Evolutionary conservation across 2,329 filamentous ascomycete genomes (phyloP).

Genomic region (Periconia macrospinosa): DNA sequence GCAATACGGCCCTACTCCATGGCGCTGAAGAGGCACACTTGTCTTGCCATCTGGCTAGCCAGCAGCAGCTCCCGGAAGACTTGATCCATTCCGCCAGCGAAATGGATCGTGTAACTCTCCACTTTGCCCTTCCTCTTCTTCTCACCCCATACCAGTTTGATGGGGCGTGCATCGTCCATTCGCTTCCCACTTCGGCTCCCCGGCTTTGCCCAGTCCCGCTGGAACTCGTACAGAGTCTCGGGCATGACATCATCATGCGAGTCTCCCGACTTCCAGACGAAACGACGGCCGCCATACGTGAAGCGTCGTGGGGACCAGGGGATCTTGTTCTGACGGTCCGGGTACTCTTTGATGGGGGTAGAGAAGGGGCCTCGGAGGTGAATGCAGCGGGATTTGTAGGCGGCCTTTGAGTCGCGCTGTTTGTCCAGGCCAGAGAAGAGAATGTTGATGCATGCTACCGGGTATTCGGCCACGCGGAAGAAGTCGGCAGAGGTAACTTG

Average conservation of each 20-base stretch:
- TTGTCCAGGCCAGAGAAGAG: conserved; percentile 40
- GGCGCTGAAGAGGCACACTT: conserved; percentile 41
- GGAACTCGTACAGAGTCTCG: conserved; percentile 41
- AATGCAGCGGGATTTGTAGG: conserved; percentile 41
- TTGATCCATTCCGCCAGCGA: conserved; percentile 41
- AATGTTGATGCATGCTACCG: conserved; percentile 34
- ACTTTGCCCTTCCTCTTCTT: conserved; percentile 41
- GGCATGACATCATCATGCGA: conserved; percentile 52
- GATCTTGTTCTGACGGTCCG: conserved; percentile 40
- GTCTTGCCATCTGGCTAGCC: conserved; percentile 42
- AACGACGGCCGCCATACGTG: conserved; percentile 39
- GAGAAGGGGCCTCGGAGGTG: conserved; percentile 36
- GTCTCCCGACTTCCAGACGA: conserved; percentile 48
- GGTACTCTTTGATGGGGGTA: conserved; percentile 39
- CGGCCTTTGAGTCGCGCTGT: conserved; percentile 29
- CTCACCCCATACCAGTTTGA: conserved; percentile 40
- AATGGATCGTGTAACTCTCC: conserved; percentile 42
- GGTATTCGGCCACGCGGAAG: conserved; percentile 40
- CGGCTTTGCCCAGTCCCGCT: conserved; percentile 37
- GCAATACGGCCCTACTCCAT: conserved; percentile 24
- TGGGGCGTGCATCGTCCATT: conserved; percentile 34
- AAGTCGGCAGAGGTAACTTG: conserved; percentile 39
- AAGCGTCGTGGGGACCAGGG: conserved; percentile 43
- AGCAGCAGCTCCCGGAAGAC: conserved; percentile 40
- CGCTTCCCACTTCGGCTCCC: conserved; percentile 40